A percentile compares a stretch with the other conserved stretches of the same genome.
Conservation (phyloP, 2,329 filamentous ascomycete genomes). For the Neofusicoccum cordaticola region DNA sequence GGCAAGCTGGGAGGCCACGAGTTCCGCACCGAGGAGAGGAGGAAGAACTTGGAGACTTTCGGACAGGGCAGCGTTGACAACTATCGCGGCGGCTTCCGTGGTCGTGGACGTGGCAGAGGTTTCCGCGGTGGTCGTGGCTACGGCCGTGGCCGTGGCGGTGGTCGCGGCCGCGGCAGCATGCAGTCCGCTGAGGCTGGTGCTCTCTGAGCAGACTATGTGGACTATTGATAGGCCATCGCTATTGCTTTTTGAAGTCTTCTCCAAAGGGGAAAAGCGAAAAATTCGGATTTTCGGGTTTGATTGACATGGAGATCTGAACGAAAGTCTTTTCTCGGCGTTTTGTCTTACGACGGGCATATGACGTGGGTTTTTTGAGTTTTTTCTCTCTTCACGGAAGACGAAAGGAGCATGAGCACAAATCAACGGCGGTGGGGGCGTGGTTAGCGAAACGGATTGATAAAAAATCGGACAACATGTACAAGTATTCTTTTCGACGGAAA, state of each 20-base stretch:
- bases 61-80: slow-evolving; percentile 93
- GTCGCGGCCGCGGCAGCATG: not conserved
- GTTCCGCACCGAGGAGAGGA: slow-evolving; percentile 89
- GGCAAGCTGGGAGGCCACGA: slow-evolving; percentile 73
- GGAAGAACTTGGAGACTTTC: slow-evolving; percentile 92
- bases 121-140: slow-evolving; percentile 45
- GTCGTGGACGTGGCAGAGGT: slow-evolving; percentile 66
- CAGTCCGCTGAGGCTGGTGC: slow-evolving; percentile 1
- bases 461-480: too few relatives aligned
- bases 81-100: slow-evolving; percentile 73
- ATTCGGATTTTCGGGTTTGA: not conserved
- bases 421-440: too few relatives aligned
- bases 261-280: not conserved
- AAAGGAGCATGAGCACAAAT: not conserved
- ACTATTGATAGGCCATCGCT: not conserved
- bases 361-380: not conserved
- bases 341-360: not conserved
- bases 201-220: not conserved
- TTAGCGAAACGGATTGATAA: too few relatives aligned
- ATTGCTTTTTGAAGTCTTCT: not conserved
- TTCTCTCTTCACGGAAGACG: not conserved
- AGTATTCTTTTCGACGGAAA: too few relatives aligned
- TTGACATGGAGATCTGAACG: not conserved
- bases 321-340: not conserved
- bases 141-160: slow-evolving; percentile 46